Evolutionary conservation across 2,329 filamentous ascomycete genomes (phyloP), one percentile per base, ranked within the genome.

Genomic region (Cladobotryum protrusum): DNA sequence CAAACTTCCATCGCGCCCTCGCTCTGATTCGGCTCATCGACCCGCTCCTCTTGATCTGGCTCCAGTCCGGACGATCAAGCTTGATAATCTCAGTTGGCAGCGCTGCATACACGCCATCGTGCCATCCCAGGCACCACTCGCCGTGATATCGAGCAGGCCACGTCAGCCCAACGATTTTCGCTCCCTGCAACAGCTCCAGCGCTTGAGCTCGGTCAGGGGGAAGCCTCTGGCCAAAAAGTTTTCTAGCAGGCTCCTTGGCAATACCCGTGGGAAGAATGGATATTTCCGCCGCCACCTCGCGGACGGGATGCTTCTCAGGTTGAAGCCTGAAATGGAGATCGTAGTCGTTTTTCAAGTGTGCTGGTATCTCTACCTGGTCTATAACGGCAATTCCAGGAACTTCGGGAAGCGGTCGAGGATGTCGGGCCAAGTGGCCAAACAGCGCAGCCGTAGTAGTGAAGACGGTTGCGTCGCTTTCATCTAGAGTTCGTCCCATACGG

Each of bases 61-160:
- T 63, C 15, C 66, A 61, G 1, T 72, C 69, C 11, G 78, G 77
- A 14, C 67, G 63, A 39, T 78, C 73, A 6, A 81, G 60, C 54
- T 68, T 73, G 39, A 80, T 60, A 0, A 72, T 61, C 39, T 79
- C 76, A 40, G 67, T 63, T 32, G 78, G 75, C 46, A 78, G 71
- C 1, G 73, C 74, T 0, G 75, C 77, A 39, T 71, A 72, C 2
- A 67, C 58, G 0, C 76, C 77, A 52, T 81, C 77, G 53, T 82
- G 77, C 70, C 77, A 79, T 2, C 75, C 78, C 50, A 78, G 68
- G n/a, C 71, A 72, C 77, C 77, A 82, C 56, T 79, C 78, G 13
- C 78, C 78, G 3, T 69, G 64, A 57, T 78, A 78, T 57, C 71
- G 72, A 9, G 65, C 61, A 0, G 76, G 77, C 59, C 77, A 81